These are phyloP conservation scores for Parsonsia alboflavescens DNA, from an alignment of 257 asterid genomes.

Conservation along the genomic window DNA sequence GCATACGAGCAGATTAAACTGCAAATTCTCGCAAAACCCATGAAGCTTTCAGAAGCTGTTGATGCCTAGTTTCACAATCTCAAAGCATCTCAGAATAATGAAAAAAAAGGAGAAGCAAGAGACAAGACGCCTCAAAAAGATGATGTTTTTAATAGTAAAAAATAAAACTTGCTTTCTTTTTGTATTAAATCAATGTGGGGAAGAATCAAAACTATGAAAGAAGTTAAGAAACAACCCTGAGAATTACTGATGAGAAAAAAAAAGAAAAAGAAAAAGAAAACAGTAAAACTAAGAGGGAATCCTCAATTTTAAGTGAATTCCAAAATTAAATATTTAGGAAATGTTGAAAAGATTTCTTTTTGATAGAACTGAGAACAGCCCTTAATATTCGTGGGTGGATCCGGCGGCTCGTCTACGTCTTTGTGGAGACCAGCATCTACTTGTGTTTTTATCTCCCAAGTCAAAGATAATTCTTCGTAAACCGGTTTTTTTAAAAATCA, in stretches of 20 bases:
- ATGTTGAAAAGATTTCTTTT: too few relatives aligned
- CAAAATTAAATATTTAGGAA: too few relatives aligned
- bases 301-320: too few relatives aligned
- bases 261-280: background rate
- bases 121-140: too few relatives aligned
- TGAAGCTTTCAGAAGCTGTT: slow-evolving; percentile 24
- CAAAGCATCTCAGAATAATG: slow-evolving; percentile 7
- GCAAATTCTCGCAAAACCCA: slow-evolving; percentile 42
- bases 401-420: too few relatives aligned
- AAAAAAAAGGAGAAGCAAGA: background rate
- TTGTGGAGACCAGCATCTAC: background rate
- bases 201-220: background rate
- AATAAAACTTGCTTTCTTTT: background rate
- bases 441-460: background rate
- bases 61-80: background rate
- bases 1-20: slow-evolving; percentile 31
- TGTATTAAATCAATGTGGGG: background rate
- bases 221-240: background rate
- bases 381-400: background rate
- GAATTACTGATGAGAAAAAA: background rate
- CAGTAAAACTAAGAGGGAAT: background rate
- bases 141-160: too few relatives aligned
- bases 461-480: background rate
- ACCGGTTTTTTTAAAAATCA: too few relatives aligned
- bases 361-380: too few relatives aligned